Evolutionary conservation across 225 moss, liverwort and hornwort species (phyloP).

Genomic region (Bryoerythrophyllum caledonicum): DNA sequence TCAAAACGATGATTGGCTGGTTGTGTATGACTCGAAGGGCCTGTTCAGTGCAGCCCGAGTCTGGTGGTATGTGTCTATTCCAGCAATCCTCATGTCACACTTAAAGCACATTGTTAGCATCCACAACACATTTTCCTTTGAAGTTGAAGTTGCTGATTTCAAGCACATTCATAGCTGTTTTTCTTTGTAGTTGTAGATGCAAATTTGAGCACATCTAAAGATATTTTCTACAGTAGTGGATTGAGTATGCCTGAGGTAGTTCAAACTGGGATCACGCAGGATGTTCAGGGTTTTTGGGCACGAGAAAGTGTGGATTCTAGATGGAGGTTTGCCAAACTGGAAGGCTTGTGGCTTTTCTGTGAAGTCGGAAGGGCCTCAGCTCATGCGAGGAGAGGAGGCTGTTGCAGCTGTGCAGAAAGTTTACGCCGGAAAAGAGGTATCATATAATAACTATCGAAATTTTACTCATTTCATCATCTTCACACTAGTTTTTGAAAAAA

Average conservation of each 20-base stretch:
- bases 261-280: conserved; percentile 53
- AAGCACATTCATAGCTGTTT: not conserved
- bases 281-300: conserved; percentile 98
- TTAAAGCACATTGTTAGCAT: not conserved
- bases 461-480: too few relatives aligned
- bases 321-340: conserved; percentile 94
- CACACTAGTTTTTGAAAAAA: too few relatives aligned
- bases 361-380: conserved; percentile 45
- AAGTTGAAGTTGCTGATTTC: not conserved
- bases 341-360: conserved; percentile 61
- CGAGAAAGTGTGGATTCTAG: conserved; percentile 88
- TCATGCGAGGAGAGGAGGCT: conserved; percentile 50
- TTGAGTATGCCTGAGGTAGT: not conserved
- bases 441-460: not conserved
- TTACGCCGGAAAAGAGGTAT: conserved; percentile 56
- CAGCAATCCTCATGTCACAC: not conserved
- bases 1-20: conserved; percentile 60
- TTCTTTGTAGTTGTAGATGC: not conserved
- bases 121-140: not conserved
- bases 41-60: conserved; percentile 95
- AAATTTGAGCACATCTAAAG: not conserved
- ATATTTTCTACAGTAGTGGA: not conserved
- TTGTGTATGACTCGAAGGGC: conserved; percentile 90
- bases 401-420: conserved; percentile 61
- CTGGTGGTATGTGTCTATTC: conserved; percentile 71